Evolutionary conservation across 2,329 filamentous ascomycete genomes (phyloP).

Genomic region (Ascochyta clinopodiicola): DNA sequence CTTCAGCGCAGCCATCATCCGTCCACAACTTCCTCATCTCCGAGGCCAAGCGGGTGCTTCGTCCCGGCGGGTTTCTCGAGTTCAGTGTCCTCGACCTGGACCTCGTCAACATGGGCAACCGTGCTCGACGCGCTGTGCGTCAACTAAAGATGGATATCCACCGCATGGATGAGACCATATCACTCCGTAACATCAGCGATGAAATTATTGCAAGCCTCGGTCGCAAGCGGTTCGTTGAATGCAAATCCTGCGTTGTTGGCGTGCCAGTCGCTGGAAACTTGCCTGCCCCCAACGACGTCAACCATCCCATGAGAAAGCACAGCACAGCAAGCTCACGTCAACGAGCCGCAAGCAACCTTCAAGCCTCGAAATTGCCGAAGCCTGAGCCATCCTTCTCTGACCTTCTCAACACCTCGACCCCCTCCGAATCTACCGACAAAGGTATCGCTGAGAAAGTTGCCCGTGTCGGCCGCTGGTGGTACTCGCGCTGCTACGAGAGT

Average conservation of each 20-base stretch:
- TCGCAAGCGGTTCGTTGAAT: conserved; percentile 71
- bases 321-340: conserved; percentile 36
- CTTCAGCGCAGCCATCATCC: conserved; percentile 70
- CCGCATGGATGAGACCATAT: conserved; percentile 64
- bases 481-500: conserved; percentile 87
- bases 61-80: conserved; percentile 81
- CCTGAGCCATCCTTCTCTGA: conserved; percentile 47
- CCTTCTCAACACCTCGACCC: conserved; percentile 40
- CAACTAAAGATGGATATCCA: conserved; percentile 75
- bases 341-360: conserved; percentile 16
- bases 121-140: conserved; percentile 71
- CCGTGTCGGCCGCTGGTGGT: conserved; percentile 95
- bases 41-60: conserved; percentile 78
- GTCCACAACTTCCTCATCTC: conserved; percentile 74
- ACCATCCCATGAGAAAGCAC: conserved; percentile 33
- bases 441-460: conserved; percentile 92
- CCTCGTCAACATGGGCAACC: conserved; percentile 80
- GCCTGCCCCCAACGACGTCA: conserved; percentile 34
- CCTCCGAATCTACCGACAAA: conserved; percentile 67
- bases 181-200: conserved; percentile 62
- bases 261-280: conserved; percentile 71
- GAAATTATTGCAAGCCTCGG: conserved; percentile 70
- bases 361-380: conserved; percentile 30
- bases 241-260: conserved; percentile 79
- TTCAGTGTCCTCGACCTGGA: conserved; percentile 79